Percentiles rank a stretch among this genome's conserved stretches.
Conservation (phyloP, 192 early-diverging fungal species). For the Backusella mclennaniae region DNA sequence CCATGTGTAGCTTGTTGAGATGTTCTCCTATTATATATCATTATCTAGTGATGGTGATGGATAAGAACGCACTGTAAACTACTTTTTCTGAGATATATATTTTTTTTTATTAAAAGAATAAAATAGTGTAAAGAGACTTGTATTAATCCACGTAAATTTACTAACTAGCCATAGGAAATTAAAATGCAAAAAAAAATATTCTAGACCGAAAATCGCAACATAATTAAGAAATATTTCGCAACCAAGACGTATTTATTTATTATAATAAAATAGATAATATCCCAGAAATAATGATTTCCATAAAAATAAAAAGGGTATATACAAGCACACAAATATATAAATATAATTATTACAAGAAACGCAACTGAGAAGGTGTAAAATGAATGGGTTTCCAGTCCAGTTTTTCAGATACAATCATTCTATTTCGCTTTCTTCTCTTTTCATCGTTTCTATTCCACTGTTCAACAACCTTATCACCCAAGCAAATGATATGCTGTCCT, state of each 20-base stretch:
- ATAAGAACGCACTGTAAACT: too few relatives aligned
- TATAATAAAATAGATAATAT: too few relatives aligned
- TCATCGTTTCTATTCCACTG: slow-evolving; percentile 72
- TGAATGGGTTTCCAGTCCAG: slow-evolving; percentile 81
- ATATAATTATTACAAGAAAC: slow-evolving; percentile 46
- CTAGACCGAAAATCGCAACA: background rate
- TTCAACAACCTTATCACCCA: slow-evolving; percentile 85
- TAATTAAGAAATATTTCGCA: background rate
- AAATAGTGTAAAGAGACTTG: background rate
- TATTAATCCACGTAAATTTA: background rate
- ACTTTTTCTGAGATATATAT: too few relatives aligned
- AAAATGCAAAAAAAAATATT: background rate
- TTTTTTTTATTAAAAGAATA: too few relatives aligned
- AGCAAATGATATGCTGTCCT: slow-evolving; percentile 84
- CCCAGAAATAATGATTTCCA: too few relatives aligned
- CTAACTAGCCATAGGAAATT: background rate
- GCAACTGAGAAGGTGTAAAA: slow-evolving; percentile 72
- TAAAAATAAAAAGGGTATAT: background rate
- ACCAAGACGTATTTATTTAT: background rate
- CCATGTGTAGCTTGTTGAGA: background rate
- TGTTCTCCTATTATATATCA: background rate
- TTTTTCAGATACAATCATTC: slow-evolving; percentile 74
- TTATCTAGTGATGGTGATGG: background rate
- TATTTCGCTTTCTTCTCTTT: slow-evolving; percentile 64
- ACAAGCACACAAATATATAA: background rate